phyloP scores from a whole-genome alignment of 352 stramenopile species.

The Phytophthora vignae region DNA sequence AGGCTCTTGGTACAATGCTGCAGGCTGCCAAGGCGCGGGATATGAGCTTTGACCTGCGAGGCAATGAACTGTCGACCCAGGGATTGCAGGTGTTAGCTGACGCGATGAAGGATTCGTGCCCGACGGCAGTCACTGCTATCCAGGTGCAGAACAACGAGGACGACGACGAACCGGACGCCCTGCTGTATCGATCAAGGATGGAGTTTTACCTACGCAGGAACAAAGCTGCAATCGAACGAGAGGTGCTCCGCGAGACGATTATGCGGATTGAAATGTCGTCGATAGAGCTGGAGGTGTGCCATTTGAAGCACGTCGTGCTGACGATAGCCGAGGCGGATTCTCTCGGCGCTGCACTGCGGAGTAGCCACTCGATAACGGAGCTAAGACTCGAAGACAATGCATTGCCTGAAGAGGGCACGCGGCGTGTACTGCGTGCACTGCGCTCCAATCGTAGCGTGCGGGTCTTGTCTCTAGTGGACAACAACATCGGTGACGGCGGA shows the following conservation, averaged over 20 bases:
- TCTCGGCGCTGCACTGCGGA: slow-evolving; percentile 35
- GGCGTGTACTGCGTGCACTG: slow-evolving; percentile 41
- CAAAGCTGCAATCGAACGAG: slow-evolving; percentile 20
- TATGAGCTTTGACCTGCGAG: slow-evolving; percentile 43
- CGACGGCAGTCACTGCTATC: slow-evolving; percentile 30
- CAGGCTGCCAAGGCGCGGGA: slow-evolving; percentile 19
- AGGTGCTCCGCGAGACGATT: slow-evolving; percentile 18
- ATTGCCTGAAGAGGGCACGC: slow-evolving; percentile 39
- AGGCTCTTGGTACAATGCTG: slow-evolving; percentile 37
- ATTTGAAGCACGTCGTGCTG: slow-evolving; percentile 47
- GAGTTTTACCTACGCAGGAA: slow-evolving; percentile 52
- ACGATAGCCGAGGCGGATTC: slow-evolving; percentile 44
- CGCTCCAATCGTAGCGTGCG: slow-evolving; percentile 35
- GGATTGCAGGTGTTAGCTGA: slow-evolving; percentile 37
- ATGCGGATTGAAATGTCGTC: slow-evolving; percentile 32
- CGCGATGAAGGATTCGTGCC: slow-evolving; percentile 34
- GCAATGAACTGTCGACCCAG: slow-evolving; percentile 34
- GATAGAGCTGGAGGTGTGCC: slow-evolving; percentile 34
- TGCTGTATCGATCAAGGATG: slow-evolving; percentile 36
- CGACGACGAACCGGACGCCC: slow-evolving; percentile 33
- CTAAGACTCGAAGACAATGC: slow-evolving; percentile 53
- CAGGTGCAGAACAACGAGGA: slow-evolving; percentile 47
- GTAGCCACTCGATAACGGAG: slow-evolving; percentile 41
- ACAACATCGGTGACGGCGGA: slow-evolving; percentile 44
- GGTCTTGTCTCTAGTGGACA: slow-evolving; percentile 39